Evolutionary conservation across 2,329 filamentous ascomycete genomes (phyloP), one percentile per base, ranked within the genome.

Genomic region (Monilinia fructigena): DNA sequence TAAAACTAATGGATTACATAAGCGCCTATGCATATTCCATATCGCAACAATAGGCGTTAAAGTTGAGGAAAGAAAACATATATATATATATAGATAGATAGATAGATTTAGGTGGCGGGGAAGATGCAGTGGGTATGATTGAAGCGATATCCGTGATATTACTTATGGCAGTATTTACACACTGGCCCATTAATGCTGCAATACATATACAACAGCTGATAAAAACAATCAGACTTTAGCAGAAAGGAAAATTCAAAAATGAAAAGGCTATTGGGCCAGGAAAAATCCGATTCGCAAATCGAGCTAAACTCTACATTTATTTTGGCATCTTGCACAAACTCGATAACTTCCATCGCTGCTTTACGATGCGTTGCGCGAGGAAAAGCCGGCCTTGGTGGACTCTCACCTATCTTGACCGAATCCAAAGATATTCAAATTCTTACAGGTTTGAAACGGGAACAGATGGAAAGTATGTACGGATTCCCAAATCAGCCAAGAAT

Each of bases 291-390:
- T 10, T 81, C 85, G 58, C 78, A 82, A 2, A 86, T 90, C 82
- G 82, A 82, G 0, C 76, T 86, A 0, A 86, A 90, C 52, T 85
- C 79, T 8, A 77, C 86, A 0, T 90, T 87, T 71, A 85, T 81
- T 82, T 78, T 86, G 5, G 84, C 84, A 0, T 85, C 82, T 85
- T 85, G 82, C 71, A 85, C 85, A 18, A 86, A 87, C 75, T 78
- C 86, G 74, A 74, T 86, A 5, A 77, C 79, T 0, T 81, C 78
- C 0, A 73, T 86, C 12, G 82, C 83, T 0, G 80, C 77, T 40
- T 82, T 87, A 82, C 84, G 86, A 72, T 79, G 85, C 0, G 83
- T 86, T 1, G 85, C 86, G 71, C 76, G 80, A 62, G 83, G 82
- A 0, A 68, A 73, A 6, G 69, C 86, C 28, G 75, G 70, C 0